A percentile compares a stretch with the other conserved stretches of the same genome.
These are phyloP conservation scores for Psilocybe cyanescens DNA, from an alignment of 768 basidiomycete genomes.

Conservation along the genomic window DNA sequence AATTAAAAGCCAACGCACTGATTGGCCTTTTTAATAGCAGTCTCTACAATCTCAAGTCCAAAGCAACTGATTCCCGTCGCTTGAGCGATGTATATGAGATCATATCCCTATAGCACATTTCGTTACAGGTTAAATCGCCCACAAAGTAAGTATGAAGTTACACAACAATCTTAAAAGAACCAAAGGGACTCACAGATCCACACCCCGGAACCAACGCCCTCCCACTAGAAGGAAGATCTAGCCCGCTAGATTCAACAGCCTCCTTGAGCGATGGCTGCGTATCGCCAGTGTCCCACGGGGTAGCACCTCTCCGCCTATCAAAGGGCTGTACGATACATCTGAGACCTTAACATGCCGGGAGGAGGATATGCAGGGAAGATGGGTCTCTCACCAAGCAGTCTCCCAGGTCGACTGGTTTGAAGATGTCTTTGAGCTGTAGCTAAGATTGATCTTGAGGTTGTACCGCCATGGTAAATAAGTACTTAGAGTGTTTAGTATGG, in stretches of 20 bases:
- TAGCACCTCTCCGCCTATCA: constrained; percentile 30
- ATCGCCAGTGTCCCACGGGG: constrained; percentile 66
- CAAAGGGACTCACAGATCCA: constrained; percentile 41
- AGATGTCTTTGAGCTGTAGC: constrained; percentile 15
- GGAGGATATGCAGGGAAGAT: neutral
- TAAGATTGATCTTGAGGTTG: neutral
- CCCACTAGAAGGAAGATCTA: constrained; percentile 43
- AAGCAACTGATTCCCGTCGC: constrained; percentile 49
- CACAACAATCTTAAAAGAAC: neutral
- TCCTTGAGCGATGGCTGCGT: constrained; percentile 60
- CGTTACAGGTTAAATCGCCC: constrained; percentile 47
- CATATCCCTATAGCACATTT: constrained; percentile 4
- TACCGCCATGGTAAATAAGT: neutral
- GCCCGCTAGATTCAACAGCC: constrained; percentile 46
- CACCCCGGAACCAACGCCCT: constrained; percentile 46
- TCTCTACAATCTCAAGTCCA: constrained; percentile 61
- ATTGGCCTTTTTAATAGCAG: constrained; percentile 52
- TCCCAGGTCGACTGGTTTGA: constrained; percentile 32
- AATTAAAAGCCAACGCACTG: constrained; percentile 32
- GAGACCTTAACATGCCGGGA: neutral
- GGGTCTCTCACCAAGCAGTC: constrained; percentile 24
- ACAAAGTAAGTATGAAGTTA: no score
- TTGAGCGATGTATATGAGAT: constrained; percentile 45
- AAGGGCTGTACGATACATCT: neutral
- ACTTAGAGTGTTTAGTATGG: no score